These are phyloP conservation scores for Penicillium herquei DNA, from an alignment of 495 filamentous ascomycete genomes.

Conservation along the genomic window DNA sequence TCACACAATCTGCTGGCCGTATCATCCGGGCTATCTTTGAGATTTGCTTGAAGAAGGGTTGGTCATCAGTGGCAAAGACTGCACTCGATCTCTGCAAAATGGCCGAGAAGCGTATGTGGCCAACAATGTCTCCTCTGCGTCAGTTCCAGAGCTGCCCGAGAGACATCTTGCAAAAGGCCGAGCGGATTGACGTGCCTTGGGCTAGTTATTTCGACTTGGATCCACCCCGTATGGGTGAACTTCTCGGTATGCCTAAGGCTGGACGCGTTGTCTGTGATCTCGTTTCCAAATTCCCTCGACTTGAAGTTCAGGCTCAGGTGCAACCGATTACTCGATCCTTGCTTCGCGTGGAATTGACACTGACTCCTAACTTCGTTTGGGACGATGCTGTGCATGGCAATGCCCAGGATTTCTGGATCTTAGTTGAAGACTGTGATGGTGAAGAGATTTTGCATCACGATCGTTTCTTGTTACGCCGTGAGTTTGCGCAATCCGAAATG, in stretches of 20 bases:
- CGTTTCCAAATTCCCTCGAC: constrained; percentile 87
- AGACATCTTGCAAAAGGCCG: constrained; percentile 88
- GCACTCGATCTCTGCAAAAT: constrained; percentile 97
- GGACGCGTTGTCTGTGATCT: constrained; percentile 82
- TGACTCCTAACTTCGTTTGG: constrained; percentile 96
- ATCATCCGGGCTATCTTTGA: constrained; percentile 96
- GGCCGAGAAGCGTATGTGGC: constrained; percentile 99
- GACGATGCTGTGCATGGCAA: constrained; percentile 83
- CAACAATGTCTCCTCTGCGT: constrained; percentile 91
- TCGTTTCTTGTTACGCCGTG: constrained; percentile 84
- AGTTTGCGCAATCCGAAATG: constrained; percentile 74
- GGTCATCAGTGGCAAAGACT: constrained; percentile 89
- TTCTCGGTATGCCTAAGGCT: constrained; percentile 87
- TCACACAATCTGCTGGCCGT: constrained; percentile 95
- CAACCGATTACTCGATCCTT: constrained; percentile 95
- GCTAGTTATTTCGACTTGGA: constrained; percentile 92
- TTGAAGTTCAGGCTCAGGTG: constrained; percentile 88
- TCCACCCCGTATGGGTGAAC: constrained; percentile 93
- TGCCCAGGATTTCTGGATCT: constrained; percentile 92
- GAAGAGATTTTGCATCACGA: constrained; percentile 96
- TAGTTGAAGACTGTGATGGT: constrained; percentile 96
- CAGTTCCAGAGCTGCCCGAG: constrained; percentile 81
- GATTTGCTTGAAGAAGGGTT: constrained; percentile 93
- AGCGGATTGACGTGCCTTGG: constrained; percentile 94
- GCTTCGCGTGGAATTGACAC: constrained; percentile 90